phyloP scores from a whole-genome alignment of 2,329 filamentous ascomycete genomes.

The Xylaria sp. region DNA sequence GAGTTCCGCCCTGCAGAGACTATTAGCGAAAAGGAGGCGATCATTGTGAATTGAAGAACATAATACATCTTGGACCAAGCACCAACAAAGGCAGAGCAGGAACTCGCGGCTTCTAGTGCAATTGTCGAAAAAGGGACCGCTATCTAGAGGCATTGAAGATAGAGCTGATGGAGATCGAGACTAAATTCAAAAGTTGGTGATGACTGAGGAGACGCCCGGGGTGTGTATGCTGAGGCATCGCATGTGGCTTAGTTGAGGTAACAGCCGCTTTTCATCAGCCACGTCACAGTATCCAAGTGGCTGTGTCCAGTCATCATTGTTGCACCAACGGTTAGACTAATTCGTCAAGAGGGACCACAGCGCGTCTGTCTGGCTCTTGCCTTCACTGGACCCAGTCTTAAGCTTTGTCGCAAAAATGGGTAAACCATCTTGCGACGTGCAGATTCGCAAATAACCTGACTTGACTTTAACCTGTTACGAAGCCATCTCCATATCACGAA shows the following conservation, averaged over 20 bases:
- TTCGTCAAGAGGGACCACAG: neutral
- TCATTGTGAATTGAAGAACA: neutral
- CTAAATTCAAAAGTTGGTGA: constrained; percentile 19
- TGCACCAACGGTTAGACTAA: neutral
- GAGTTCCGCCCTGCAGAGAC: constrained; percentile 42
- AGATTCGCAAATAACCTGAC: constrained; percentile 7
- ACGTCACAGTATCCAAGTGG: neutral
- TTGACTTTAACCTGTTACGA: constrained; percentile 1
- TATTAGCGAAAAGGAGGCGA: constrained; percentile 17
- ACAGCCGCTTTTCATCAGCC: too few species aligned
- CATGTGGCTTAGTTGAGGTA: neutral
- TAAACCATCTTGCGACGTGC: constrained; percentile 19
- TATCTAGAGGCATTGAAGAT: neutral
- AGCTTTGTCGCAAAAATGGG: constrained; percentile 36
- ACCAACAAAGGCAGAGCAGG: neutral
- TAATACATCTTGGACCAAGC: constrained; percentile 43
- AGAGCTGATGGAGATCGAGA: neutral
- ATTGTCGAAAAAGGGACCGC: neutral
- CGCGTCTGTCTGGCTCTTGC: constrained; percentile 10
- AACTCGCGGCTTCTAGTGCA: neutral
- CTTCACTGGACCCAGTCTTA: constrained; percentile 17
- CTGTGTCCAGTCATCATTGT: neutral
- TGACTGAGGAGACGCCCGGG: neutral
- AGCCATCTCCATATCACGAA: neutral
- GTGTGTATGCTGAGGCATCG: neutral